A percentile compares a stretch with the other conserved stretches of the same genome.
phyloP scores from a whole-genome alignment of 176 grass and related monocot species.

The Ampelocalamus luodianensis region DNA sequence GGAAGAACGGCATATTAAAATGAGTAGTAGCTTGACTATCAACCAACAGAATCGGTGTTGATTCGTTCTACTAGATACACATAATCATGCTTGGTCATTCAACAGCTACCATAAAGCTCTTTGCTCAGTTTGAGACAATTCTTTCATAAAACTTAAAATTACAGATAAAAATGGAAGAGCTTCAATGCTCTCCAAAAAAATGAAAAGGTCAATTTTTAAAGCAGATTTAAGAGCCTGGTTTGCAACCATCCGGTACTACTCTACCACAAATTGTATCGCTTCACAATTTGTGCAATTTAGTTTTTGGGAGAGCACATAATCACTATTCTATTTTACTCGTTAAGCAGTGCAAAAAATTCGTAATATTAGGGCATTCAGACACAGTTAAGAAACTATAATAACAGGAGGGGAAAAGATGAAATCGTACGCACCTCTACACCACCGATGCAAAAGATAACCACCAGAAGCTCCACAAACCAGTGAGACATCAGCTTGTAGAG shows the following conservation, averaged over 20 bases:
- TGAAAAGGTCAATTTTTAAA: neutral
- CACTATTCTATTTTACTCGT: neutral
- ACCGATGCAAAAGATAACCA: constrained; percentile 96
- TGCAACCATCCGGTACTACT: neutral
- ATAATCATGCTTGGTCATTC: constrained; percentile 29
- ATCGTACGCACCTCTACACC: constrained; percentile 79
- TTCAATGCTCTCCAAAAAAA: constrained; percentile 17
- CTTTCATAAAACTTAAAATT: neutral
- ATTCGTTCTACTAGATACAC: constrained; percentile 2
- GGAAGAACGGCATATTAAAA: constrained; percentile 1
- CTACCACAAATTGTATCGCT: neutral
- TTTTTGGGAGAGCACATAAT: constrained; percentile 1
- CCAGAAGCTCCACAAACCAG: constrained; percentile 97
- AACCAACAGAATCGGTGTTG: constrained; percentile 14
- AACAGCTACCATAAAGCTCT: constrained; percentile 12
- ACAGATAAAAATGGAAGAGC: neutral
- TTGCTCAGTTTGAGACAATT: constrained; percentile 1
- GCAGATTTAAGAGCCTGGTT: neutral
- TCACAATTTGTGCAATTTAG: constrained; percentile 27
- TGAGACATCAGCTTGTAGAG: constrained; percentile 91
- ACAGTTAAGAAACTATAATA: constrained; percentile 31
- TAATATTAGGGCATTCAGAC: constrained; percentile 16
- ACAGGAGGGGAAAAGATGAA: constrained; percentile 8
- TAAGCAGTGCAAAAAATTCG: neutral
- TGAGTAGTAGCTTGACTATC: neutral